A percentile compares a stretch with the other conserved stretches of the same genome.
phyloP scores from a whole-genome alignment of 2,329 filamentous ascomycete genomes.

The Exophiala dermatitidis region DNA sequence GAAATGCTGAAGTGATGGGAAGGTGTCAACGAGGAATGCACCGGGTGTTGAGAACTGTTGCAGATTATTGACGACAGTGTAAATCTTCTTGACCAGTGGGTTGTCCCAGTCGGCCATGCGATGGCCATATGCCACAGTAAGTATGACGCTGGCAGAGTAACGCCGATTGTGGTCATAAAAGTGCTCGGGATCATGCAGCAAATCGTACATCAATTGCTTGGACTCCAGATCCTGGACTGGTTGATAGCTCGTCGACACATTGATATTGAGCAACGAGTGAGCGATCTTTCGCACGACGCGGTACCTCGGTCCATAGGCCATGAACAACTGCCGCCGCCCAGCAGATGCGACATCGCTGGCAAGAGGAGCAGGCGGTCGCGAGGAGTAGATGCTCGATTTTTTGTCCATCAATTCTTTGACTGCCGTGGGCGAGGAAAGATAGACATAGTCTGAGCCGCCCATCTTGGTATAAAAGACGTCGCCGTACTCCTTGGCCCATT shows the following conservation, averaged over 20 bases:
- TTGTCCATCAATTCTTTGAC: conserved; percentile 49
- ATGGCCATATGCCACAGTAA: conserved; percentile 47
- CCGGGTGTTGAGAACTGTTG: conserved; percentile 41
- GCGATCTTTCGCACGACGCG: conserved; percentile 38
- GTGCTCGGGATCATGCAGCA: conserved; percentile 35
- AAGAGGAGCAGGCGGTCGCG: conserved; percentile 30
- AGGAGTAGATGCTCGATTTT: conserved; percentile 36
- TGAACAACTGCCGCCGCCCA: conserved; percentile 41
- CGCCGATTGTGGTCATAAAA: conserved; percentile 45
- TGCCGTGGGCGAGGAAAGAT: conserved; percentile 45
- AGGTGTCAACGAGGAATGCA: conserved; percentile 40
- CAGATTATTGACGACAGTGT: conserved; percentile 42
- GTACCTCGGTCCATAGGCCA: conserved; percentile 46
- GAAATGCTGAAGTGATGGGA: conserved; percentile 40
- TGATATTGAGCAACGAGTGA: conserved; percentile 41
- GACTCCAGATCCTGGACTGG: conserved; percentile 46
- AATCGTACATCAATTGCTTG: conserved; percentile 36
- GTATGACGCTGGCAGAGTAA: conserved; percentile 45
- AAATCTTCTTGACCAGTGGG: conserved; percentile 42
- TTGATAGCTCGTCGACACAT: conserved; percentile 41
- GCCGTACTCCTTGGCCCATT: conserved; percentile 34
- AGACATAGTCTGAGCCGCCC: conserved; percentile 30
- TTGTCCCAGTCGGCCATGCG: conserved; percentile 39
- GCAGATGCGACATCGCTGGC: conserved; percentile 30
- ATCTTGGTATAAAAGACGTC: conserved; percentile 32